Base-by-base conservation (phyloP, 305 asterid genomes). In the Fraxinus dipetala region DNA sequence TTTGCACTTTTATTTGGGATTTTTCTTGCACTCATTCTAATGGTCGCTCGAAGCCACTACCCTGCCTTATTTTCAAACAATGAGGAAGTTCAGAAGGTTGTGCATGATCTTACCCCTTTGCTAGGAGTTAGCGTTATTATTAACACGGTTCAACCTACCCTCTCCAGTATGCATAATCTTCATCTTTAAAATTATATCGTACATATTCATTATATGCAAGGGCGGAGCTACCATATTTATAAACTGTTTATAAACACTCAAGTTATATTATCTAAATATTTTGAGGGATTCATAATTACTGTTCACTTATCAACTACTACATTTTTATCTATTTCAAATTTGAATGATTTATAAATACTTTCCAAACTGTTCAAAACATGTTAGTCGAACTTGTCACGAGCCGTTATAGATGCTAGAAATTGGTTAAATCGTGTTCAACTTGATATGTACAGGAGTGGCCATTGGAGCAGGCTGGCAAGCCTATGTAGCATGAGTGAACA, bases 391-490 rank as follows among this genome's bases (percentile, higher is more conserved):
- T 38, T 8, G 13, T 9, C 48, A 9, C 13, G 9, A 10, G 48
- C 13, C 48, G 13, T 38, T 7, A 38, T 43, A n/a, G 18, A 13
- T 43, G n/a, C 54, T 11, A 43, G 54, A 43, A 40, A 40, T 2
- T 10, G 51, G 51, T 76, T 5, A 24, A 0, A 34, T 6, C 6
- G 5, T 5, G 63, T 48, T 48, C 20, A 48, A 2, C 61, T 48
- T 76, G 11, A 5, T n/a, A 31, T 73, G 43, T 78, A 36, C 75
- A 78, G 81, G 81, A 22, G 76, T 73, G 79, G 79, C 83, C 35
- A 56, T 80, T 80, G 83, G 79, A 73, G 83, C 79, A 72, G 79
- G 83, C 18, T 73, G 75, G 79, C 79, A 80, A 73, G 35, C 32
- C 20, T 51, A 20, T 13, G 83, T 80, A 2, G 79, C 79, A 28